Base-by-base conservation (phyloP, 208 protist genomes). In the Leishmania martiniquensis region DNA sequence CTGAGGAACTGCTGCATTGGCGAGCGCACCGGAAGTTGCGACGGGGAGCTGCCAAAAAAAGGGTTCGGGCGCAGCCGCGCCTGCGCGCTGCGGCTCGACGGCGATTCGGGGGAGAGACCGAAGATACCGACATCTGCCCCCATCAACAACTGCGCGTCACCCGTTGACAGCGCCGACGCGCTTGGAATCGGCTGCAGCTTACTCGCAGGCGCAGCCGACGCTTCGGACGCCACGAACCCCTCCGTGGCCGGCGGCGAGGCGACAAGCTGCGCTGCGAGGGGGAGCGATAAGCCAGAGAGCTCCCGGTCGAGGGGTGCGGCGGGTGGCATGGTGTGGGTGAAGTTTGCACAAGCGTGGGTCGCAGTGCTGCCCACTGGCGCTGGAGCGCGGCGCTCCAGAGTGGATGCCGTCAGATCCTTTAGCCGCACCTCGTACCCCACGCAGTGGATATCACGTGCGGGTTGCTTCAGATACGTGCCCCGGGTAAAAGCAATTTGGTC, bases 401-500 rank as follows among this genome's bases (percentile, higher is more conserved):
- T 44, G 5, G 78, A 57, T 25, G 39, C 63, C 1, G 59, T 51
- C 47, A 54, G 70, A 57, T 89, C 74, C 49, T 73, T 76, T 39
- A 94, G 76, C 6, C 75, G 72, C 42, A 89, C 81, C 60, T 91
- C 77, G 76, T 87, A 91, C 29, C 90, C 90, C 39, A 93, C 77
- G 68, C 89, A 93, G 72, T 83, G 88, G 29, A 95, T 90, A 69
- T 95, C 89, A 15, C 89, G 89, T 9, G 83, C 87, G 0, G 91
- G 81, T 15, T 78, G 68, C 22, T 79, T 44, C 45, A 91, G 70
- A 70, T 95, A 93, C 37, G 86, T 93, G 60, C 89, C 88, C 5
- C 88, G 88, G 17, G 91, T 93, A 76, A 80, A 75, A 72, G 87
- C 91, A 17, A 95, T 67, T 54, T 89, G 89, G 65, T 95, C 91